phyloP scores from a whole-genome alignment of 768 basidiomycete genomes.

The Lactifluus echinatus region DNA sequence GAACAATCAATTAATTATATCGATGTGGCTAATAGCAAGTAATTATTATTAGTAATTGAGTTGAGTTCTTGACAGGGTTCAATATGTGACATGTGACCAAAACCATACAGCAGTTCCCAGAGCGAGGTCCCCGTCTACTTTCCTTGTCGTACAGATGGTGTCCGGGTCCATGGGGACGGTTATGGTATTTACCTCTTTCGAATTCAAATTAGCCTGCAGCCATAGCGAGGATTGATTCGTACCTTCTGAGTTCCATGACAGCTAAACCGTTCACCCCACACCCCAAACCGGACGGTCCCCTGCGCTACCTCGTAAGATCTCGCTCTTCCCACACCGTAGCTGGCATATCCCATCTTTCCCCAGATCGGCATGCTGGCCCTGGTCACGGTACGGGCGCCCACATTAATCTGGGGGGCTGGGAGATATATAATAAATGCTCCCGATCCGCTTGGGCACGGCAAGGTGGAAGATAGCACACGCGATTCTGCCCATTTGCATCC shows the following conservation, averaged over 20 bases:
- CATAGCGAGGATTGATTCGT: not conserved
- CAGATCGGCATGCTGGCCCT: not conserved
- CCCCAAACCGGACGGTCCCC: not conserved
- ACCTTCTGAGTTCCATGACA: not conserved
- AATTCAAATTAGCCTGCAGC: not conserved
- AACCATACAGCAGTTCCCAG: not conserved
- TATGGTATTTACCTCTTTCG: not conserved
- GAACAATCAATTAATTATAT: not conserved
- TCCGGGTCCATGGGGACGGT: not conserved
- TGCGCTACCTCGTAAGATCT: not conserved
- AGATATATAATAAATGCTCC: not conserved
- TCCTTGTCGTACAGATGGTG: not conserved
- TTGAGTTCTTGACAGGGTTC: not conserved
- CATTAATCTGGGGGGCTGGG: not conserved
- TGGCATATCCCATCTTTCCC: not conserved
- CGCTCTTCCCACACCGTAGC: not conserved
- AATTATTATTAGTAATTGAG: not conserved
- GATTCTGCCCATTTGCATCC: conserved; percentile 3
- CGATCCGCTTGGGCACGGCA: not conserved
- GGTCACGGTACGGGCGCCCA: not conserved
- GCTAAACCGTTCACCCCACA: too few relatives aligned
- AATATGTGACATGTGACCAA: not conserved
- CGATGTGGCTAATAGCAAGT: not conserved
- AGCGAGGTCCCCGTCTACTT: not conserved
- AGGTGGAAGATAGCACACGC: not conserved